Percentiles rank a stretch among this genome's conserved stretches.
Conservation (phyloP, 2,329 filamentous ascomycete species). For the Hypoxylon sp. region DNA sequence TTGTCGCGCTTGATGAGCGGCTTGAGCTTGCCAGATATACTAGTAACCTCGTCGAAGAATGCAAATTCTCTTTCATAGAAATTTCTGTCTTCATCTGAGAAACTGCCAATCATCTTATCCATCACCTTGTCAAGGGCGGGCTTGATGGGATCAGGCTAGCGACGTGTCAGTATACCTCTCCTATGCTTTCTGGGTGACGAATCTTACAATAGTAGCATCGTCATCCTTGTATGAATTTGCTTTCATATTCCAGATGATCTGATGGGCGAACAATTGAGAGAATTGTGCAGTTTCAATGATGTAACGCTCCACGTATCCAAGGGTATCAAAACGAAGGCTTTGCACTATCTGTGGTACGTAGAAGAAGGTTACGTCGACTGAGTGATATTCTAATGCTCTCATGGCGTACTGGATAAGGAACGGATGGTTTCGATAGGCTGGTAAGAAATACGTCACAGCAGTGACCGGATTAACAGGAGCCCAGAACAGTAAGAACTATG, state of each 20-base stretch:
- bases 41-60: constrained; percentile 98
- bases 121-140: constrained; percentile 93
- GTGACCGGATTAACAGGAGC: constrained; percentile 91
- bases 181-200: not conserved
- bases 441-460: constrained; percentile 92
- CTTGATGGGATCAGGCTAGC: constrained; percentile 87
- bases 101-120: constrained; percentile 84
- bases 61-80: constrained; percentile 96
- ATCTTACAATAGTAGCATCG: constrained; percentile 81
- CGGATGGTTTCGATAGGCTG: constrained; percentile 89
- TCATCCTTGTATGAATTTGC: constrained; percentile 99
- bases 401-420: constrained; percentile 97
- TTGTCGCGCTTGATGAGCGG: constrained; percentile 93
- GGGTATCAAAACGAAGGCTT: constrained; percentile 88
- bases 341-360: constrained; percentile 99
- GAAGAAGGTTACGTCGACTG: constrained; percentile 98
- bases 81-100: constrained; percentile 79
- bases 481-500: constrained; percentile 91
- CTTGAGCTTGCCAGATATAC: constrained; percentile 93
- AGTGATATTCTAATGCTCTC: constrained; percentile 91
- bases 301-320: constrained; percentile 96
- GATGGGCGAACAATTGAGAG: constrained; percentile 98
- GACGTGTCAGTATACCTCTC: constrained; percentile 42
- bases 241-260: constrained; percentile 99
- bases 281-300: constrained; percentile 97